Base-by-base conservation (phyloP, 495 filamentous ascomycete species). In the Trichoderma virens region DNA sequence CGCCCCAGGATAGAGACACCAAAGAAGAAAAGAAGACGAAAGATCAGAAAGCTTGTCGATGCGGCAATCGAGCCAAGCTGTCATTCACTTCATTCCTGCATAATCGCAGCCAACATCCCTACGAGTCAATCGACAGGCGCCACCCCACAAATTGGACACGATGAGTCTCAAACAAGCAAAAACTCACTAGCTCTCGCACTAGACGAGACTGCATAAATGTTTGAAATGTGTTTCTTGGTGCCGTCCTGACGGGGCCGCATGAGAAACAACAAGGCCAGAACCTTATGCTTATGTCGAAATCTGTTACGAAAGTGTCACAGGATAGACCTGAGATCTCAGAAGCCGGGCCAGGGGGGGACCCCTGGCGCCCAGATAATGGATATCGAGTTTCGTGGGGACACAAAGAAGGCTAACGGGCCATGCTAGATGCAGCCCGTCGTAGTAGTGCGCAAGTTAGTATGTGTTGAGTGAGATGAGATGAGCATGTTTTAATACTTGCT, bases 121-220 rank as follows among this genome's bases (percentile, higher is more conserved):
- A 35, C 32, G 32, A 35, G 32, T 35, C 32, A 35, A 35, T 5
- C 32, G 32, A 35, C 32, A 4, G 32, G 32, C 32, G 18, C 41
- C 41, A 45, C 41, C 41, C 41, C 41, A n/a, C 41, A 45, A 62
- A 8, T 23, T 70, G 71, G 74, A 75, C 72, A 69, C 62, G 25
- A 41, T 66, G n/a, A n/a, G n/a, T n/a, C n/a, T n/a, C 72, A 35
- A 35, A 35, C 32, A 35, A 35, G 32, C 11, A 4, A 11, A 35
- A 35, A 11, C 32, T 35, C 32, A 5, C 32, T 35, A 4, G 4
- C 32, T 35, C 32, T 35, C 32, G 4, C 32, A 35, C 32, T 11
- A 35, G 5, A 35, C 32, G 11, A 35, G 32, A 4, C 23, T 56
- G 51, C 51, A 28, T 56, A 8, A 27, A 30, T 30, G 51, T 56